Evolutionary conservation across 306 rosid genomes (phyloP).

Genomic region (Corylus heterophylla): DNA sequence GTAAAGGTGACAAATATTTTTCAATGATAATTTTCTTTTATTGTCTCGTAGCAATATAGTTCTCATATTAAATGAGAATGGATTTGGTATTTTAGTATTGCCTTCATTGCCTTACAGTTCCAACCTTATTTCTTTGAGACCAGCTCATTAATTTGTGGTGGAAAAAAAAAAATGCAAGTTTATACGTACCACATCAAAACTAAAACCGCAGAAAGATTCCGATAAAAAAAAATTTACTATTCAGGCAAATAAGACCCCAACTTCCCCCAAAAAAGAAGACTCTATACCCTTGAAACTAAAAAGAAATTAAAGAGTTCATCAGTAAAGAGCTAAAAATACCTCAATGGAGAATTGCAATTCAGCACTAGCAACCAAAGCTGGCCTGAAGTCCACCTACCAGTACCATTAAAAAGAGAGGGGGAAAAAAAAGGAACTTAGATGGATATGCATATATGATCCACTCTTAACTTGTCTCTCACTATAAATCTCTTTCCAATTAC

Average conservation of each 20-base stretch:
- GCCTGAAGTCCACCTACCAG: slow-evolving; percentile 72
- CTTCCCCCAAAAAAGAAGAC: not conserved
- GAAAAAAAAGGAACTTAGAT: slow-evolving; percentile 14
- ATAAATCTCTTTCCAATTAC: slow-evolving; percentile 39
- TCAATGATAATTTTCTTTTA: not conserved
- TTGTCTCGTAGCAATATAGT: not conserved
- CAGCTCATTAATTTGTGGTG: not conserved
- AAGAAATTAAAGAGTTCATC: slow-evolving; percentile 12
- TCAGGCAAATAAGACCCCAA: not conserved
- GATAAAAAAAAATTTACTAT: not conserved
- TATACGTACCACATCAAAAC: not conserved
- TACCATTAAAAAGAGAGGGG: slow-evolving; percentile 26
- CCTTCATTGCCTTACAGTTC: not conserved
- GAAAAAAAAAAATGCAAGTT: not conserved
- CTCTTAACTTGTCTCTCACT: slow-evolving; percentile 25
- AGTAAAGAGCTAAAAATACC: slow-evolving; percentile 45
- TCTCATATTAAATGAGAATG: not conserved
- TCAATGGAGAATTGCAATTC: slow-evolving; percentile 80
- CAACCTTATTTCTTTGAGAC: not conserved
- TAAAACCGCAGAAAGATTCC: not conserved
- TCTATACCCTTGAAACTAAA: slow-evolving; percentile 17
- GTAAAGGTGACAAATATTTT: not conserved
- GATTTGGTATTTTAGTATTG: not conserved
- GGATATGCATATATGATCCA: slow-evolving; percentile 18
- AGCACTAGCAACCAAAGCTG: slow-evolving; percentile 63